Evolutionary conservation across 352 stramenopile genomes (phyloP), one percentile per base, ranked within the genome.

Genomic region (Phytophthora citricola): DNA sequence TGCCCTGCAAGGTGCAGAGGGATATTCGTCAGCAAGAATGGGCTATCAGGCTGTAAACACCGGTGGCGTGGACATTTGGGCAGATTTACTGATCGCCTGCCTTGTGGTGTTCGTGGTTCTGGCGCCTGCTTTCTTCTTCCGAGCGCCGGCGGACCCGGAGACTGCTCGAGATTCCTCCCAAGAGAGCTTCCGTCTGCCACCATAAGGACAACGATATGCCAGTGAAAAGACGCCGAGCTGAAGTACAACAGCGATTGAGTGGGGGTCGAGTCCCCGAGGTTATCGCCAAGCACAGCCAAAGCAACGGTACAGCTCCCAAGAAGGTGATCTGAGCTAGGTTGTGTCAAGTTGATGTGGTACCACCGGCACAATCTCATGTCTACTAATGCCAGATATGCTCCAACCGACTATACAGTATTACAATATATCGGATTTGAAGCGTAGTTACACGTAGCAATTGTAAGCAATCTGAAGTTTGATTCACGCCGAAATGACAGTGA

Each of bases 31-130:
- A 27, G 20, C 46, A n/a, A 43, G 39, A 15, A 65, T 65, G 57
- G 26, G 14, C 1, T n/a, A 17, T 24, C 15, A 20, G 3, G 9
- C 44, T 5, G 5, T 58, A 20, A 59, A 54, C 0, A 31, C 24
- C 15, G 43, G 58, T 22, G 59, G 65, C 15, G 32, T 66, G 34
- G 75, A 81, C 48, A 27, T 93, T 27, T 91, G 80, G 77, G 45
- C 65, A 11, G 83, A 91, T 54, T 71, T 93, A 20, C 32, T 83
- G 14, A 67, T 93, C 27, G 84, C 80, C 22, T 83, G 78, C 58
- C 39, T 81, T 38, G 79, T 89, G 52, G 75, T 91, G 63, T 78
- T 91, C 59, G 72, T 90, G 52, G 78, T 93, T 51, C 73, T 93
- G 55, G 80, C 75, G 56, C 82, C 85, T 4, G 75, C 82, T 9